Evolutionary conservation across 2,329 filamentous ascomycete genomes (phyloP).

Genomic region (Chaetomiaceae sp.): DNA sequence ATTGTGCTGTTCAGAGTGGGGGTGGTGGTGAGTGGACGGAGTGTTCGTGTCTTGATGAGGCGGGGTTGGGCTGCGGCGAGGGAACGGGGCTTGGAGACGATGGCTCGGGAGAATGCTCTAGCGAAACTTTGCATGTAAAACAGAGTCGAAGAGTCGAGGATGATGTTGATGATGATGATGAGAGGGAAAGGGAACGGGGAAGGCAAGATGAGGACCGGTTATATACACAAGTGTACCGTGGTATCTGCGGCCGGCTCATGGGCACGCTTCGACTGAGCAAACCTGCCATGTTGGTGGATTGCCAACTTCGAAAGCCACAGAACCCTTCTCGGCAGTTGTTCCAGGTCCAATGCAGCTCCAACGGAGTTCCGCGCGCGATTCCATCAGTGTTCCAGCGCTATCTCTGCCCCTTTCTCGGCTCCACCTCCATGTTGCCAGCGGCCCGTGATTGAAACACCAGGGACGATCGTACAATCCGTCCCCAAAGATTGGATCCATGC

Average conservation of each 20-base stretch:
- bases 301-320: background rate
- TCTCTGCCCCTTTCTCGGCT: background rate
- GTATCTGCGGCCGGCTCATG: too few relatives aligned
- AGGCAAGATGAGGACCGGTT: background rate
- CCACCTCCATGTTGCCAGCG: too few relatives aligned
- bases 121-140: constrained; percentile 1
- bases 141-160: background rate
- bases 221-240: background rate
- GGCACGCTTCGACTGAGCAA: background rate
- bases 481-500: background rate
- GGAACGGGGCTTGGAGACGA: background rate
- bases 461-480: background rate
- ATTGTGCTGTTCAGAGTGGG: constrained; percentile 32
- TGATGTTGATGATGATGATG: background rate
- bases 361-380: constrained; percentile 5
- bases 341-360: background rate
- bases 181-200: background rate
- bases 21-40: constrained; percentile 1
- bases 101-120: background rate
- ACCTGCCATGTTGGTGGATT: background rate
- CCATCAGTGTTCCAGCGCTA: background rate
- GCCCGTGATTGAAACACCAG: background rate
- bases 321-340: background rate
- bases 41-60: too few relatives aligned
- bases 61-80: background rate